These are phyloP conservation scores for Mollisia scopiformis DNA, from an alignment of 2,329 filamentous ascomycete species.

Conservation along the genomic window DNA sequence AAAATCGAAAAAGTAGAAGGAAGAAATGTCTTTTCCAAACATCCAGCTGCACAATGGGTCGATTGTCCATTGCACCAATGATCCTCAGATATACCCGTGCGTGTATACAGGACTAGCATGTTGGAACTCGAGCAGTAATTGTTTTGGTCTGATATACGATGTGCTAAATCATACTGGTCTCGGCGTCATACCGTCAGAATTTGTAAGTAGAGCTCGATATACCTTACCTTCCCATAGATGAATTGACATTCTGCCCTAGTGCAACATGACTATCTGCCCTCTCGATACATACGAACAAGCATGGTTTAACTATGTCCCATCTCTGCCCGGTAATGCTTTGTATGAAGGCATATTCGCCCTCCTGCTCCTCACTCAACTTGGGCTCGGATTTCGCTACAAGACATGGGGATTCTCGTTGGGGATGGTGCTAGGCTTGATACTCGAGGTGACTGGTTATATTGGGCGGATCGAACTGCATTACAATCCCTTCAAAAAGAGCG, in stretches of 20 bases:
- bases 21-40: not conserved
- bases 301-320: slow-evolving; percentile 50
- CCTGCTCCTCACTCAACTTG: slow-evolving; percentile 50
- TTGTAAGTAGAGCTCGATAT: too few species aligned
- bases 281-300: slow-evolving; percentile 18
- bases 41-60: not conserved
- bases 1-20: not conserved
- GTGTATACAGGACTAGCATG: not conserved
- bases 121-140: not conserved
- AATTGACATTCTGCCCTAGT: not conserved
- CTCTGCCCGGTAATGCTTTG: slow-evolving; percentile 52
- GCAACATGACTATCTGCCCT: slow-evolving; percentile 12
- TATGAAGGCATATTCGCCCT: slow-evolving; percentile 55
- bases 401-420: slow-evolving; percentile 59
- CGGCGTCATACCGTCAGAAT: not conserved
- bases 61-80: not conserved
- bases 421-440: slow-evolving; percentile 53
- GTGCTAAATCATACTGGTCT: not conserved
- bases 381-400: slow-evolving; percentile 51
- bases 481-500: slow-evolving; percentile 49
- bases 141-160: not conserved
- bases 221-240: not conserved
- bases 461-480: slow-evolving; percentile 56
- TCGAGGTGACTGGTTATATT: slow-evolving; percentile 61
- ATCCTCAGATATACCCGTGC: not conserved